These are phyloP conservation scores for Balansia obtecta DNA, from an alignment of 2,329 filamentous ascomycete species.

Conservation along the genomic window DNA sequence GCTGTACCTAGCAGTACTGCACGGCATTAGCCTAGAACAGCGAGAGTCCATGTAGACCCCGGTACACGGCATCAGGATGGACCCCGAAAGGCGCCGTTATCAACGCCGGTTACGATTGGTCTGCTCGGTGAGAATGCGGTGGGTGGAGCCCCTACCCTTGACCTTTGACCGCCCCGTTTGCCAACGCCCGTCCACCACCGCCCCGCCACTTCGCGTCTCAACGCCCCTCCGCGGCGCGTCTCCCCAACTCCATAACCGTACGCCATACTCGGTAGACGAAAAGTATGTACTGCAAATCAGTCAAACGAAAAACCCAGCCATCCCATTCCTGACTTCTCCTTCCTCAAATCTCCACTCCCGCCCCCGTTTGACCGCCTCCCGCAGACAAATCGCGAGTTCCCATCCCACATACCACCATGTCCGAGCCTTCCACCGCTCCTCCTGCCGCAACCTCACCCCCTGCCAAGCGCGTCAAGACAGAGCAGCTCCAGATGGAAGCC, in stretches of 20 bases:
- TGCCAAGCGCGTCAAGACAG: conserved; percentile 66
- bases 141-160: too few relatives aligned
- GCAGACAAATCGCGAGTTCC: neutral
- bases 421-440: neutral
- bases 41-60: too few relatives aligned
- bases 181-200: neutral
- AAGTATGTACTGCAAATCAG: too few relatives aligned
- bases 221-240: neutral
- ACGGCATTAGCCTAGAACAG: too few relatives aligned
- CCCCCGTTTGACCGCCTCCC: neutral
- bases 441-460: conserved; percentile 48
- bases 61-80: too few relatives aligned
- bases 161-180: neutral
- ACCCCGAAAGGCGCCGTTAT: too few relatives aligned
- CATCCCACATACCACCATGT: neutral
- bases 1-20: too few relatives aligned
- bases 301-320: too few relatives aligned
- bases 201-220: neutral
- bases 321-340: neutral
- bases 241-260: neutral
- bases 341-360: too few relatives aligned
- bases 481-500: conserved; percentile 24
- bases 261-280: too few relatives aligned
- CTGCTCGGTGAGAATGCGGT: neutral
- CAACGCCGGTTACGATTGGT: too few relatives aligned